These are phyloP conservation scores for Scortechinia acanthostroma DNA, from an alignment of 2,329 filamentous ascomycete genomes.

Conservation along the genomic window DNA sequence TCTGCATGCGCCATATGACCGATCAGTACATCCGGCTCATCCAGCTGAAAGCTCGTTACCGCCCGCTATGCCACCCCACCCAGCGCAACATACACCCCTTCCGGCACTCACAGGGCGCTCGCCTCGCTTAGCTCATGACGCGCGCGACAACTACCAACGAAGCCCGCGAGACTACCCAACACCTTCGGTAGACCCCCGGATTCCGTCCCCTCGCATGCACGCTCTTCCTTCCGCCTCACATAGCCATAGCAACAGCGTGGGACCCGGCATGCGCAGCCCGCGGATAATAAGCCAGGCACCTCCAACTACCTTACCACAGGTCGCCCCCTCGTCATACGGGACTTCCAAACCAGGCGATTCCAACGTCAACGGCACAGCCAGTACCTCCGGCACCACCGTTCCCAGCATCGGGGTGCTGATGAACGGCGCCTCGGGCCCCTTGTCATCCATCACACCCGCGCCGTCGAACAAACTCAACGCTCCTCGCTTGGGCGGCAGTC, in stretches of 20 bases:
- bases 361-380: background rate
- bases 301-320: background rate
- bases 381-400: background rate
- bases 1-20: background rate
- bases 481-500: too few species aligned
- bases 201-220: background rate
- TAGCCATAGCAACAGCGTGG: too few species aligned
- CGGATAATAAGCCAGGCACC: background rate
- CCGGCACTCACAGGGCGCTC: background rate
- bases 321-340: too few species aligned
- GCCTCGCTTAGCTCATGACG: background rate
- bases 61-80: too few species aligned
- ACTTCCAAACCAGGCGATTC: too few species aligned
- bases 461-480: too few species aligned
- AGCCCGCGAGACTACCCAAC: background rate
- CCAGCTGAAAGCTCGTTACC: background rate
- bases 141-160: too few species aligned
- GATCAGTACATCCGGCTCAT: background rate
- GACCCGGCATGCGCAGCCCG: background rate
- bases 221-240: too few species aligned
- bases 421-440: background rate
- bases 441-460: background rate
- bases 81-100: background rate
- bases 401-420: background rate
- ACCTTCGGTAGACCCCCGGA: background rate